phyloP scores from a whole-genome alignment of 495 filamentous ascomycete species.

The Annulohypoxylon maeteangense region DNA sequence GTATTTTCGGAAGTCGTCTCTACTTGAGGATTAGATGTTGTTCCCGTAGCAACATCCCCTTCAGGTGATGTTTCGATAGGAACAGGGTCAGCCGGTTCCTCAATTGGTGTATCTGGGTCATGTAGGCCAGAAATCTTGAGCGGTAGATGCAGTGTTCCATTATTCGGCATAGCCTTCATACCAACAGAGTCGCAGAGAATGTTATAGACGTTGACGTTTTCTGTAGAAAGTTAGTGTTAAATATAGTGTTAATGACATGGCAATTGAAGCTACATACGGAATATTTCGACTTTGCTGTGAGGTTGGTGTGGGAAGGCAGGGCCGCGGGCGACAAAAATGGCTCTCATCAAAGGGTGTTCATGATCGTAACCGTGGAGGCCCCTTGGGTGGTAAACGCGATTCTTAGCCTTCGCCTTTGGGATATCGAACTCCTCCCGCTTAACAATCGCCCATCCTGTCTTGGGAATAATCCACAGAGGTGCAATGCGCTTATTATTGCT shows the following conservation, averaged over 20 bases:
- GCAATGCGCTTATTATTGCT: slow-evolving; percentile 86
- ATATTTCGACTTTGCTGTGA: slow-evolving; percentile 81
- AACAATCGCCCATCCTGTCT: slow-evolving; percentile 89
- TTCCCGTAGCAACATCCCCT: slow-evolving; percentile 19
- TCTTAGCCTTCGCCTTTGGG: slow-evolving; percentile 66
- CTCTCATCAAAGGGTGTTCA: slow-evolving; percentile 88
- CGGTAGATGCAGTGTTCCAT: slow-evolving; percentile 87
- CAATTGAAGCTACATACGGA: slow-evolving; percentile 71
- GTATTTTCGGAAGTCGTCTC: slow-evolving; percentile 12
- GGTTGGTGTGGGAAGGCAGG: slow-evolving; percentile 87
- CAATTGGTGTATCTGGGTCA: slow-evolving; percentile 45
- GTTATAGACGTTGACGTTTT: slow-evolving; percentile 96
- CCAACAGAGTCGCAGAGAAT: slow-evolving; percentile 88
- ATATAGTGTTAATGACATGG: slow-evolving; percentile 7
- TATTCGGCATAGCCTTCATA: slow-evolving; percentile 75
- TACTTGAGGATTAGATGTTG: slow-evolving; percentile 29
- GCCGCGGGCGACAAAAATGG: slow-evolving; percentile 88
- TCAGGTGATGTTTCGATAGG: slow-evolving; percentile 26
- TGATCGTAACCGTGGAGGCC: slow-evolving; percentile 94
- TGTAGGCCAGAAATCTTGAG: slow-evolving; percentile 76
- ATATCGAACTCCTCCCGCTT: slow-evolving; percentile 80
- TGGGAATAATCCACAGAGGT: slow-evolving; percentile 90
- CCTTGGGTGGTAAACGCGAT: slow-evolving; percentile 73
- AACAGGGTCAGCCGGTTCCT: slow-evolving; percentile 51
- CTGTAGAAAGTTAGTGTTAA: slow-evolving; percentile 55